Conservation (phyloP, 2,329 filamentous ascomycete genomes). For the Fusarium subglutinans region DNA sequence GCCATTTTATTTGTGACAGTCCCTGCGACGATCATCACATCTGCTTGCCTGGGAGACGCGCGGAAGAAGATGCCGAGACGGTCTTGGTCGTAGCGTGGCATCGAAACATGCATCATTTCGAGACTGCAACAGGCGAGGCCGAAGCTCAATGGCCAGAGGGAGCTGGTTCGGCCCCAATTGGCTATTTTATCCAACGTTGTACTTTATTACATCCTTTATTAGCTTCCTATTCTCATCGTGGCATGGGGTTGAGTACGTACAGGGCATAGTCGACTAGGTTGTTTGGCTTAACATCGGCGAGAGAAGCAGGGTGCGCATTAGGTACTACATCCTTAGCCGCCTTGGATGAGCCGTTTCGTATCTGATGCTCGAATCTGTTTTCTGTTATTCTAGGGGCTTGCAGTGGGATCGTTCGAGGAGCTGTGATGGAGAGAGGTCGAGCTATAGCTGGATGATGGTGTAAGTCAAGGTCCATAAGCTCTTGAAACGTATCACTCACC, state of each 20-base stretch:
- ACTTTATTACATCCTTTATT: constrained; percentile 38
- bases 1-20: constrained; percentile 77
- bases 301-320: neutral
- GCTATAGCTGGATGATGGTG: neutral
- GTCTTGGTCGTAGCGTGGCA: constrained; percentile 71
- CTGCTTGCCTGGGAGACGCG: constrained; percentile 70
- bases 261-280: constrained; percentile 26
- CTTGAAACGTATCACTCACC: neutral
- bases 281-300: constrained; percentile 16
- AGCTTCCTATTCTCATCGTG: accelerated
- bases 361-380: neutral
- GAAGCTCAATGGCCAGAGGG: constrained; percentile 69
- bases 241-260: neutral
- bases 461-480: constrained; percentile 9
- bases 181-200: constrained; percentile 63
- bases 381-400: neutral
- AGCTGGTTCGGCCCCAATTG: constrained; percentile 67
- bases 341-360: neutral
- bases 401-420: neutral
- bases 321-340: neutral
- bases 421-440: neutral
- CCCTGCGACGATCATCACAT: constrained; percentile 74
- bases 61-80: constrained; percentile 73
- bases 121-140: constrained; percentile 70
- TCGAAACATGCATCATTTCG: constrained; percentile 73